Conservation (phyloP, 495 filamentous ascomycete genomes). For the Bryoglossum gracile region DNA sequence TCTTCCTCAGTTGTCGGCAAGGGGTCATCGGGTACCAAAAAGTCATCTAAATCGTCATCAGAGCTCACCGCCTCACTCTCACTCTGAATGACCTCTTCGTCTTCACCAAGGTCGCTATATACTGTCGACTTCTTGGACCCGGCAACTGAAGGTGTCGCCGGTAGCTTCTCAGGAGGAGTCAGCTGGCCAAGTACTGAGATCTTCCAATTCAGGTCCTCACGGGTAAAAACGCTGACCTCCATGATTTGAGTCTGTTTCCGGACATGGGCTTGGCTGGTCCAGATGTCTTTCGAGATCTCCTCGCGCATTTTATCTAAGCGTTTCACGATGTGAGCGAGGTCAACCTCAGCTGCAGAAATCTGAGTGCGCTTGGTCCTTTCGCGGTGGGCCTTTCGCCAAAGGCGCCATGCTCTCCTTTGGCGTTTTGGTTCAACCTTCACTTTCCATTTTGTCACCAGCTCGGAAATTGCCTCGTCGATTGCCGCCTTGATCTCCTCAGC, state of each 20-base stretch:
- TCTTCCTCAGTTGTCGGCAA: conserved; percentile 39
- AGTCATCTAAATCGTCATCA: conserved; percentile 26
- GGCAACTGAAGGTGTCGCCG: conserved; percentile 12
- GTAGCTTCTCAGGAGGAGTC: conserved; percentile 41
- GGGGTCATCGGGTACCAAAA: conserved; percentile 37
- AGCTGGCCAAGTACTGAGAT: conserved; percentile 43
- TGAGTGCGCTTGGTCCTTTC: conserved; percentile 15
- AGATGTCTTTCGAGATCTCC: conserved; percentile 44
- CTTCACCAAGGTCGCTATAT: conserved; percentile 10
- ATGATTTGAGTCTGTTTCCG: conserved; percentile 46
- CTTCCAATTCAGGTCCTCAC: conserved; percentile 46
- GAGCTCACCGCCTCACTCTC: conserved; percentile 25
- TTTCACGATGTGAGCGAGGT: conserved; percentile 16
- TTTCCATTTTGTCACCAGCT: conserved; percentile 51
- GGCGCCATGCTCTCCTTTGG: conserved; percentile 43
- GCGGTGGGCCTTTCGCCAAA: conserved; percentile 49
- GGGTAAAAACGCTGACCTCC: conserved; percentile 54
- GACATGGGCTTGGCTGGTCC: conserved; percentile 40
- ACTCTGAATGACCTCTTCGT: conserved; percentile 22
- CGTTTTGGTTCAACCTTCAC: conserved; percentile 44
- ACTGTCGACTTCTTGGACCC: conserved; percentile 17
- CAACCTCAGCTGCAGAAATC: conserved; percentile 17
- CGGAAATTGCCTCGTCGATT: conserved; percentile 46
- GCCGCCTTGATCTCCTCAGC: conserved; percentile 39
- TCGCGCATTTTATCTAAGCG: conserved; percentile 44